These are phyloP conservation scores for Begonia fuchsioides DNA, from an alignment of 306 rosid genomes.

Conservation along the genomic window DNA sequence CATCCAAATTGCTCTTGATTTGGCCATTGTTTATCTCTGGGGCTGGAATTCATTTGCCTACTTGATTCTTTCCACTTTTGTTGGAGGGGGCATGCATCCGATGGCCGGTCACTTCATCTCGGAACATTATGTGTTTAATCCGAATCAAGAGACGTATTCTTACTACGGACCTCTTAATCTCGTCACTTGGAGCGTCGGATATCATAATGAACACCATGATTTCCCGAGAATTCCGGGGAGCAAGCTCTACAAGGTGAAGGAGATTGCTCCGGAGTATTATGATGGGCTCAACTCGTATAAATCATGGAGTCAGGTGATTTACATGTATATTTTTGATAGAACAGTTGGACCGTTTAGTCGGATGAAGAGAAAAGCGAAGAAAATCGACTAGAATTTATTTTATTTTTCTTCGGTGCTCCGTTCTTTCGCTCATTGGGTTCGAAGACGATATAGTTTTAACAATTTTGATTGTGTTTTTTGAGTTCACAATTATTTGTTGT, in stretches of 20 bases:
- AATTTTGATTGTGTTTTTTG: too few relatives aligned
- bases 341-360: slow-evolving; percentile 82
- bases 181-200: slow-evolving; percentile 81
- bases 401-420: too few relatives aligned
- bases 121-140: slow-evolving; percentile 77
- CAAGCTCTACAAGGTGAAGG: slow-evolving; percentile 82
- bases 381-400: slow-evolving; percentile 30
- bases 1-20: slow-evolving; percentile 52
- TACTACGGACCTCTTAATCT: slow-evolving; percentile 83
- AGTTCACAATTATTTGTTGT: too few relatives aligned
- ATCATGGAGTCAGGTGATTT: slow-evolving; percentile 17
- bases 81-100: slow-evolving; percentile 95
- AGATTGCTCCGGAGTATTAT: slow-evolving; percentile 72
- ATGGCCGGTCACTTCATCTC: slow-evolving; percentile 99
- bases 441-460: too few relatives aligned
- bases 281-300: slow-evolving; percentile 41
- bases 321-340: slow-evolving; percentile 58
- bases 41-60: slow-evolving; percentile 71
- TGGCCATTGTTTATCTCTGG: slow-evolving; percentile 48
- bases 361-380: slow-evolving; percentile 64
- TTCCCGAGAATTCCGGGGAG: slow-evolving; percentile 77
- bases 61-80: slow-evolving; percentile 67
- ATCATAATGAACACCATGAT: slow-evolving; percentile 90
- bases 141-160: slow-evolving; percentile 84
- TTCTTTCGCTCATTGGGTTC: too few relatives aligned